phyloP scores from a whole-genome alignment of 352 stramenopile species.

The Globisporangium radiosum region DNA sequence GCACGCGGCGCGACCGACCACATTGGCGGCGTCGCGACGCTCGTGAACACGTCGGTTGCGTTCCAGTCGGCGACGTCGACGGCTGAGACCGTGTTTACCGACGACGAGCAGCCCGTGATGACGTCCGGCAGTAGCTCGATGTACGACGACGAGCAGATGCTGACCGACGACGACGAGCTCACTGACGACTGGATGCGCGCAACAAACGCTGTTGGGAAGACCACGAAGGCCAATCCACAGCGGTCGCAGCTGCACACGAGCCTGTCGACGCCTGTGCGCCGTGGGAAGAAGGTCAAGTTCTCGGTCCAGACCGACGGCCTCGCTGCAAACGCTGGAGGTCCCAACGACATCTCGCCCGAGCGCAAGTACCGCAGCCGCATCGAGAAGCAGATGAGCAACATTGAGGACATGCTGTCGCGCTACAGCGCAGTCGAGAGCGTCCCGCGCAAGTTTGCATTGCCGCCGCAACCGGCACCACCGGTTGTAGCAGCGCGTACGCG shows the following conservation, averaged over 20 bases:
- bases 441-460: not conserved
- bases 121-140: not conserved
- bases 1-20: slow-evolving; percentile 1
- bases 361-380: slow-evolving; percentile 20
- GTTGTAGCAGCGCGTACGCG: not conserved
- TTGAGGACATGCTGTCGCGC: slow-evolving; percentile 18
- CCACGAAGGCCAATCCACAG: slow-evolving; percentile 1
- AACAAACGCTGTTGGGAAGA: not conserved
- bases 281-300: slow-evolving; percentile 13
- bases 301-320: not conserved
- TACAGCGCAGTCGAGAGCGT: not conserved
- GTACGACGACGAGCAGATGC: not conserved
- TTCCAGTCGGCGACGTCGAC: slow-evolving; percentile 21
- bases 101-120: not conserved
- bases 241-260: not conserved
- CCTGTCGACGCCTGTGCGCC: slow-evolving; percentile 1
- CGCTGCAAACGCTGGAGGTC: not conserved
- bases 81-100: slow-evolving; percentile 17
- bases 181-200: not conserved
- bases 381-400: slow-evolving; percentile 15
- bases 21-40: slow-evolving; percentile 14
- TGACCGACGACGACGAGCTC: slow-evolving; percentile 1
- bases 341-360: slow-evolving; percentile 13
- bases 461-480: not conserved
- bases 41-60: slow-evolving; percentile 9